Evolutionary conservation across 306 rosid species (phyloP), one percentile per base, ranked within the genome.

Genomic region (Malus sylvestris): DNA sequence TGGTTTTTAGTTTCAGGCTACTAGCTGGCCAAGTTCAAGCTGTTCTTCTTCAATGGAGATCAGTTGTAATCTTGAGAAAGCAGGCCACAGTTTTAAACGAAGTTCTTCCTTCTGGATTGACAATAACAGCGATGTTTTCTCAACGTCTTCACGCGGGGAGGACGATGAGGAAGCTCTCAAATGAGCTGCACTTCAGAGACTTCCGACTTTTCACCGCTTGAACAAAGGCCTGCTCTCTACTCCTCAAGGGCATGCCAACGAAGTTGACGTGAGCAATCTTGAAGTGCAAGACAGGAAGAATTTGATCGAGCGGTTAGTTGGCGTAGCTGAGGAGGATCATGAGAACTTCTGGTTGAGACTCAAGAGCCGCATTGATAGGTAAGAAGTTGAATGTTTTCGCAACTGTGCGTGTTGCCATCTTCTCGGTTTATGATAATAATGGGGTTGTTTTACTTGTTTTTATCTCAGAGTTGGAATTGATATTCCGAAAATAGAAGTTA

Each of bases 141-240:
- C 91, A 1, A 79, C 74, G 51, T 86, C 96, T 19, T 75, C 73
- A 2, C 38, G 19, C 0, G 75, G 78, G 18, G 92, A 85, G 33
- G 84, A 85, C 2, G 96, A 90, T 72, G 97, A 89, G 81, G 89
- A 78, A 62, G 91, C 89, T 83, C 89, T 93, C 5, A 87, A 82
- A 76, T 89, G 97, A 97, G 89, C 90, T 62, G 88, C 89, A 1
- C 78, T 93, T 6, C 88, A 93, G 76, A 89, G 72, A 78, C 93
- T 93, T 32, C 98, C 97, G 5, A 91, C 97, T 6, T 89, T 85
- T 81, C 73, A 71, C 52, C 98, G 97, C 59, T 25, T 93, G 44
- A 89, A 83, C 74, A 93, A 83, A 84, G 97, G 97, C 4, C 75
- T 93, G 77, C 74, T 93, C 69, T 70, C 86, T 9, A 44, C 87